These are phyloP conservation scores for Chytriomyces hyalinus DNA, from an alignment of 192 early-diverging fungal species.

Conservation along the genomic window DNA sequence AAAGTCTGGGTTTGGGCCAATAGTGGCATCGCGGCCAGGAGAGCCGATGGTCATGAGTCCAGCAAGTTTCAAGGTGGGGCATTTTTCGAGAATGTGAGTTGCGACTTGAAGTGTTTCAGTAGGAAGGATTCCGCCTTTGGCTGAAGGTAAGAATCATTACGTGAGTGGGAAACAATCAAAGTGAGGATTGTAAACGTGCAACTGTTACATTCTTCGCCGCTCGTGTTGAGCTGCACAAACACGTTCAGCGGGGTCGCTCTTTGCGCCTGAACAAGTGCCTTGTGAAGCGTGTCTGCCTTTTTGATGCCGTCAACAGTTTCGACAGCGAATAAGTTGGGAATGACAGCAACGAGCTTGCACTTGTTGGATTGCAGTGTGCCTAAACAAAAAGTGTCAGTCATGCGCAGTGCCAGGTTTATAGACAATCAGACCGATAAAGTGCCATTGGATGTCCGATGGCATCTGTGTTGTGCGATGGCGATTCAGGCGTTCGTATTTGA, in stretches of 20 bases:
- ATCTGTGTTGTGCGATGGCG: slow-evolving; percentile 45
- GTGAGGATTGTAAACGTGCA: neutral
- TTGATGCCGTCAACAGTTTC: slow-evolving; percentile 85
- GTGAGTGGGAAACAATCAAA: neutral
- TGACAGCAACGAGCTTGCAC: slow-evolving; percentile 83
- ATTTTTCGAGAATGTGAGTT: slow-evolving; percentile 67
- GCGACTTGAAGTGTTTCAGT: slow-evolving; percentile 60
- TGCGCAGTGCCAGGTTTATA: neutral
- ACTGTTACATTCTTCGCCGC: slow-evolving; percentile 77
- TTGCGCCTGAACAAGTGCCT: slow-evolving; percentile 60
- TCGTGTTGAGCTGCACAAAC: slow-evolving; percentile 96
- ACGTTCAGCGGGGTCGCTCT: slow-evolving; percentile 68
- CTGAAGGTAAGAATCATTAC: slow-evolving; percentile 39
- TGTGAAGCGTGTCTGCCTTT: slow-evolving; percentile 83
- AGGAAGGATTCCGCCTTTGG: slow-evolving; percentile 78
- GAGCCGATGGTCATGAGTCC: slow-evolving; percentile 99
- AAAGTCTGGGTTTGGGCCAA: slow-evolving; percentile 76
- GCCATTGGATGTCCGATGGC: slow-evolving; percentile 92
- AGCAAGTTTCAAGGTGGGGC: slow-evolving; percentile 68
- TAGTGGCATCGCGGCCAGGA: slow-evolving; percentile 52
- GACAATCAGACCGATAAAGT: slow-evolving; percentile 81
- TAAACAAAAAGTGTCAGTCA: slow-evolving; percentile 1
- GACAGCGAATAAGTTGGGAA: slow-evolving; percentile 89
- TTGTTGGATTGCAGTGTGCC: slow-evolving; percentile 94
- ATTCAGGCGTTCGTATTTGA: neutral